These are phyloP conservation scores for Fusarium subglutinans DNA, from an alignment of 2,329 filamentous ascomycete genomes.

Conservation along the genomic window DNA sequence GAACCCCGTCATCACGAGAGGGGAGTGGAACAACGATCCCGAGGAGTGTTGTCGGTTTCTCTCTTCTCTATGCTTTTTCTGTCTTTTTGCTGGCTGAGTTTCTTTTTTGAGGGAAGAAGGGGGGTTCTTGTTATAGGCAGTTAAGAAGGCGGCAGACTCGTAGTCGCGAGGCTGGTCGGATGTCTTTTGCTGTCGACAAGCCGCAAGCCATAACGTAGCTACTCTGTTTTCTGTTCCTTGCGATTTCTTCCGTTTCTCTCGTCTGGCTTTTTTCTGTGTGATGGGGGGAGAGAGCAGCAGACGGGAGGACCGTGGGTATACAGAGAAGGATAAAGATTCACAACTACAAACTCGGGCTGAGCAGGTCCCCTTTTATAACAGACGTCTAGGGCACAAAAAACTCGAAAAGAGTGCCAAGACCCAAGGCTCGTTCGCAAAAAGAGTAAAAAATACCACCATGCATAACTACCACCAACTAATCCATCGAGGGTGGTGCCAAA, in stretches of 20 bases:
- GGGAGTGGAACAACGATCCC: conserved; percentile 7
- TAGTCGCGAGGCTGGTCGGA: conserved; percentile 40
- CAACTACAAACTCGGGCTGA: conserved; percentile 15
- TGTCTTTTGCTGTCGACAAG: conserved; percentile 39
- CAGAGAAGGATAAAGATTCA: conserved; percentile 20
- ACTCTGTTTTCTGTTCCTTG: conserved; percentile 11
- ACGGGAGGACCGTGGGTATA: conserved; percentile 9
- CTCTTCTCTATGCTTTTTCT: conserved; percentile 6
- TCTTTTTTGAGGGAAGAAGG: not conserved
- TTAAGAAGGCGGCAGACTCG: conserved; percentile 42
- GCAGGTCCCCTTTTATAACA: conserved; percentile 32
- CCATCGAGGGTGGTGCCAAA: conserved; percentile 32
- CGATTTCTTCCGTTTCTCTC: conserved; percentile 9
- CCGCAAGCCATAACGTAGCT: conserved; percentile 42
- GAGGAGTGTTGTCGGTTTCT: conserved; percentile 7
- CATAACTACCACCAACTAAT: conserved; percentile 19
- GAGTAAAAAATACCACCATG: conserved; percentile 18
- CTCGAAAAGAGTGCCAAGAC: conserved; percentile 23
- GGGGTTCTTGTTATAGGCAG: conserved; percentile 38
- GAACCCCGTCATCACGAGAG: conserved; percentile 41
- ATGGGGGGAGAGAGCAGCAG: not conserved
- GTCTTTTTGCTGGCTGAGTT: not conserved
- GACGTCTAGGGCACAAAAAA: conserved; percentile 10
- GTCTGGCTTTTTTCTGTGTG: not conserved
- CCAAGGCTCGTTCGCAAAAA: conserved; percentile 4